Evolutionary conservation across 768 basidiomycete genomes (phyloP).

Genomic region (Podaxis rugospora): DNA sequence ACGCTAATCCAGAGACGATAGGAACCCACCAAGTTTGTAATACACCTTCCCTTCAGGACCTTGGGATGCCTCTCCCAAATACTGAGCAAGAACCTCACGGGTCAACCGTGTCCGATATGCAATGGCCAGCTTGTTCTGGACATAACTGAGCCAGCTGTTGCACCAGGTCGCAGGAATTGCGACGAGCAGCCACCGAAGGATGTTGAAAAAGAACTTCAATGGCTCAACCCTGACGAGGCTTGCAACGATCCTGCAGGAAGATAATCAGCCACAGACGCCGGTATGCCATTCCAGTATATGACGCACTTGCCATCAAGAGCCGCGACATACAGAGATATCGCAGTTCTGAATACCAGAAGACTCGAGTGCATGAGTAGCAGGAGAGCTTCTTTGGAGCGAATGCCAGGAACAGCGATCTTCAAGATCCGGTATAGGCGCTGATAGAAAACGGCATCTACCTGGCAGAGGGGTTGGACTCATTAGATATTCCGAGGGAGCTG

Average conservation of each 20-base stretch:
- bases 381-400: constrained; percentile 83
- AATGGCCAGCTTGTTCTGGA: constrained; percentile 90
- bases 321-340: constrained; percentile 92
- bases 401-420: constrained; percentile 82
- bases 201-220: constrained; percentile 74
- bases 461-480: constrained; percentile 1
- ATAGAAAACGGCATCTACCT: constrained; percentile 94
- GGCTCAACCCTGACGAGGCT: constrained; percentile 88
- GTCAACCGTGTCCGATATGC: constrained; percentile 88
- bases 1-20: background rate
- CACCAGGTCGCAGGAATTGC: constrained; percentile 93
- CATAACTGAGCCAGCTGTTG: constrained; percentile 87
- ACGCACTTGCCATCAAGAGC: constrained; percentile 86
- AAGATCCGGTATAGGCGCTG: constrained; percentile 72
- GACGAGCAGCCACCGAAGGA: constrained; percentile 85
- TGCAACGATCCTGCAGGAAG: constrained; percentile 73
- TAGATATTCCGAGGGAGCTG: background rate
- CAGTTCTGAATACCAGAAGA: constrained; percentile 84
- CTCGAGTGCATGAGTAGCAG: constrained; percentile 86
- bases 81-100: constrained; percentile 73
- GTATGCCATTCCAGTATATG: background rate
- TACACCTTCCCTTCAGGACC: constrained; percentile 77
- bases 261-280: background rate
- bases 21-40: constrained; percentile 78
- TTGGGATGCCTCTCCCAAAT: constrained; percentile 71